Percentiles rank a stretch among this genome's conserved stretches.
phyloP scores from a whole-genome alignment of 208 protist species.

The Leishmania braziliensis region DNA sequence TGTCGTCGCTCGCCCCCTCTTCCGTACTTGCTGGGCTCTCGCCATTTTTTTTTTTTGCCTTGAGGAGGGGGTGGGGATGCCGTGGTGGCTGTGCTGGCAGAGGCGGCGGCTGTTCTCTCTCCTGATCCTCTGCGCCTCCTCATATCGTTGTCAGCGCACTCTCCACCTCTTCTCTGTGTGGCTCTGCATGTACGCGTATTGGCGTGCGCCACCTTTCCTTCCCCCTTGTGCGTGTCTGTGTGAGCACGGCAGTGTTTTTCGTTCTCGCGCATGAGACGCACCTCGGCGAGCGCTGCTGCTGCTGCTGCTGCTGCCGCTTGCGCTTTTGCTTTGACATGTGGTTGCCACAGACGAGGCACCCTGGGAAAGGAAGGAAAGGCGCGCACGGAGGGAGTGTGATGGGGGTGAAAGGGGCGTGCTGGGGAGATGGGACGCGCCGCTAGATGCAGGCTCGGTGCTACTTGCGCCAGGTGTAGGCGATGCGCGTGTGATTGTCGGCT shows the following conservation, averaged over 20 bases:
- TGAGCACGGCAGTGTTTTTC: not conserved
- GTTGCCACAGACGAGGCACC: not conserved
- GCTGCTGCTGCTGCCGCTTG: not conserved
- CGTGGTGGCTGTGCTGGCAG: too few species aligned
- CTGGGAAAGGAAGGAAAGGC: not conserved
- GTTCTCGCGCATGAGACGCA: not conserved
- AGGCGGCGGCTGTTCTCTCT: too few species aligned
- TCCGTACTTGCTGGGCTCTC: too few species aligned
- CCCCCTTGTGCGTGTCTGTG: not conserved
- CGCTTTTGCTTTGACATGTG: not conserved
- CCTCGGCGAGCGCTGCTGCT: not conserved
- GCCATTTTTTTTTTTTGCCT: too few species aligned
- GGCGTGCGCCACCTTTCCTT: not conserved
- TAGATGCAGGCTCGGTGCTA: not conserved
- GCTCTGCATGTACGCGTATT: not conserved
- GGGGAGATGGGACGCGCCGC: not conserved
- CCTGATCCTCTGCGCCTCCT: too few species aligned
- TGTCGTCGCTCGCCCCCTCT: too few species aligned
- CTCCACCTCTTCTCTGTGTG: not conserved
- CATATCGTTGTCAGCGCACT: not conserved
- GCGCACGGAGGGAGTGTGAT: not conserved
- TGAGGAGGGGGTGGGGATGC: too few species aligned
- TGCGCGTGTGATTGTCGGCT: not conserved
- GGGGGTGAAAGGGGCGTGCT: not conserved
- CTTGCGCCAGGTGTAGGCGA: not conserved